Conservation (phyloP, 768 basidiomycete genomes). For the Suillus ampliporus region DNA sequence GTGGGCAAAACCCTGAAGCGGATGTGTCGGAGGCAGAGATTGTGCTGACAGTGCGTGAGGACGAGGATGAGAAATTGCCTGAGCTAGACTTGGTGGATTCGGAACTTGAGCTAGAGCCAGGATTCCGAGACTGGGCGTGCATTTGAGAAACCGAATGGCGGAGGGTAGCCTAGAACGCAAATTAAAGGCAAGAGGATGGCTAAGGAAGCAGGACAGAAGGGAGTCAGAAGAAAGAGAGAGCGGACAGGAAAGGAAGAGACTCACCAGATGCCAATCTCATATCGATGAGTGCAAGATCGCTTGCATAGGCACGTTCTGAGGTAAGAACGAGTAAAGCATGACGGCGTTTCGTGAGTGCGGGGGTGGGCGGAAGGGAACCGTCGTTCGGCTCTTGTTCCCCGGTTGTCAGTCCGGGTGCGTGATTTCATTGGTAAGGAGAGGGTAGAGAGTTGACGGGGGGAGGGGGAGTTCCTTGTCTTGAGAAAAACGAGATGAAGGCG, state of each 20-base stretch:
- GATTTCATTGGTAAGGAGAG: constrained; percentile 9
- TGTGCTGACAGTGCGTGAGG: constrained; percentile 53
- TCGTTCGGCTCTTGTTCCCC: constrained; percentile 29
- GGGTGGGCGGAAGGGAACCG: constrained; percentile 35
- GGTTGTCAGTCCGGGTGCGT: constrained; percentile 27
- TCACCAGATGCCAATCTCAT: constrained; percentile 79
- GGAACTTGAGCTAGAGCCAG: constrained; percentile 7
- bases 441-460: constrained; percentile 24
- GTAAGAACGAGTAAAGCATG: constrained; percentile 81
- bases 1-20: neutral
- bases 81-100: constrained; percentile 37
- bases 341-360: constrained; percentile 65
- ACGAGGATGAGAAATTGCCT: constrained; percentile 43
- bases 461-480: constrained; percentile 38
- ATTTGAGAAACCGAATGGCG: constrained; percentile 41
- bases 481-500: neutral
- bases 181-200: constrained; percentile 11
- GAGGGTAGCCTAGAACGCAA: constrained; percentile 42
- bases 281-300: constrained; percentile 81
- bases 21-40: constrained; percentile 55
- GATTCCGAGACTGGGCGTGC: constrained; percentile 31
- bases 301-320: constrained; percentile 82
- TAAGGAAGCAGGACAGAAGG: too few relatives aligned
- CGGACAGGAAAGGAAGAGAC: too few relatives aligned
- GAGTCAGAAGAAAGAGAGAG: too few relatives aligned